Percentiles rank a stretch among this genome's conserved stretches.
phyloP scores from a whole-genome alignment of 345 rosid genomes.

The Clarkia xantiana region DNA sequence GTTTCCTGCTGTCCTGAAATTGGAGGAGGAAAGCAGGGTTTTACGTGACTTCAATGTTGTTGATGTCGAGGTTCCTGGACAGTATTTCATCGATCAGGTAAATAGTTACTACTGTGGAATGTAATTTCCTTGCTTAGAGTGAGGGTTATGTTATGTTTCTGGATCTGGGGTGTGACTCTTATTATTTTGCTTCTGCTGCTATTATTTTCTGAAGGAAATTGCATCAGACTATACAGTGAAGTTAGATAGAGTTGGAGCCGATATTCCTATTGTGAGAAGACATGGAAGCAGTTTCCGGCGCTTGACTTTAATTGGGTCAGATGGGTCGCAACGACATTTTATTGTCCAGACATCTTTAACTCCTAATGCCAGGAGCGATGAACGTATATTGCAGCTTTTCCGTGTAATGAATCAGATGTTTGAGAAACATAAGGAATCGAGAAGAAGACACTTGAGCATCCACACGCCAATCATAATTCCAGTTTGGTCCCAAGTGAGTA shows the following conservation, averaged over 20 bases:
- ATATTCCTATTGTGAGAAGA: constrained; percentile 88
- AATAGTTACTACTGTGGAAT: not conserved
- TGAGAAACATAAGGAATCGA: constrained; percentile 93
- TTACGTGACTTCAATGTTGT: constrained; percentile 89
- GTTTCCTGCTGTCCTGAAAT: constrained; percentile 86
- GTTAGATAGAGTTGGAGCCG: constrained; percentile 88
- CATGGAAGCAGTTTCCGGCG: constrained; percentile 99
- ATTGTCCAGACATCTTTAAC: constrained; percentile 98
- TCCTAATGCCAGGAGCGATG: constrained; percentile 97
- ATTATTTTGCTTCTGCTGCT: constrained; percentile 6
- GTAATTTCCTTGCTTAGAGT: too few species aligned
- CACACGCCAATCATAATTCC: constrained; percentile 97
- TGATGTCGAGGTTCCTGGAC: constrained; percentile 99
- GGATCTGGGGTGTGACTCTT: not conserved
- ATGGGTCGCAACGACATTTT: constrained; percentile 91
- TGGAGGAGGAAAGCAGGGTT: constrained; percentile 94
- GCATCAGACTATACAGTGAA: constrained; percentile 89
- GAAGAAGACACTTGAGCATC: constrained; percentile 75
- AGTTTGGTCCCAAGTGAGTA: constrained; percentile 95
- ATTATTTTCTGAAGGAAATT: constrained; percentile 49
- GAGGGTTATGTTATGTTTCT: too few species aligned
- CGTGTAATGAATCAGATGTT: constrained; percentile 99
- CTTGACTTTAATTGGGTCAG: constrained; percentile 86
- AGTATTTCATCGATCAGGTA: constrained; percentile 95
- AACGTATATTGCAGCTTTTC: constrained; percentile 92